Conservation (phyloP, 495 filamentous ascomycete genomes). For the Neurospora discreta region DNA sequence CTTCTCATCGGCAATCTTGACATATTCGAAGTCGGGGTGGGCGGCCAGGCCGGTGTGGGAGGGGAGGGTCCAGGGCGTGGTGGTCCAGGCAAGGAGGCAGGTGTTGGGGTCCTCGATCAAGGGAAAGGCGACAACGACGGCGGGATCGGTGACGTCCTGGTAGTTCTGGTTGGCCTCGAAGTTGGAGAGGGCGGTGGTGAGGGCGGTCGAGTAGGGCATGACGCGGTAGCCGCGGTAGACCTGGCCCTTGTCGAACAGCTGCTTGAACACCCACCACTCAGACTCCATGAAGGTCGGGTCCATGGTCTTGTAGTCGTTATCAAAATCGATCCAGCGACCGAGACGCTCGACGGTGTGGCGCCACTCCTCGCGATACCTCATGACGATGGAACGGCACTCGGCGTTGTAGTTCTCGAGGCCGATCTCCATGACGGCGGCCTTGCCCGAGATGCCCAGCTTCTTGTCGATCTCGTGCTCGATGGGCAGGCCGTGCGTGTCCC, state of each 20-base stretch:
- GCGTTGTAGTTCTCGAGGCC: constrained; percentile 88
- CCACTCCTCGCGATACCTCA: constrained; percentile 88
- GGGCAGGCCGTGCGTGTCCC: constrained; percentile 93
- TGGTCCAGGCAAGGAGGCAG: constrained; percentile 79
- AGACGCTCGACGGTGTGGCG: constrained; percentile 77
- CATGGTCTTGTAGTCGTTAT: constrained; percentile 99
- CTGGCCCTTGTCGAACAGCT: constrained; percentile 76
- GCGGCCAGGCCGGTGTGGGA: constrained; percentile 72
- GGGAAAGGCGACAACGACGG: constrained; percentile 84
- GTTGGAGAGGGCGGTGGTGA: constrained; percentile 84
- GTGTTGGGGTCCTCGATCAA: constrained; percentile 67
- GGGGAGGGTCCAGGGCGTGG: constrained; percentile 92
- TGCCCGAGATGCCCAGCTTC: constrained; percentile 81
- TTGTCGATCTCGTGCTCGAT: constrained; percentile 99
- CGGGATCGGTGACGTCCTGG: constrained; percentile 85
- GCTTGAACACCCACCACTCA: constrained; percentile 93
- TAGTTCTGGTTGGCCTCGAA: constrained; percentile 94
- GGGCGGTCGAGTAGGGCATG: constrained; percentile 90
- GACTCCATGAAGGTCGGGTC: constrained; percentile 92
- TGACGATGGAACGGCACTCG: constrained; percentile 89
- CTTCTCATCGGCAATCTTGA: constrained; percentile 78
- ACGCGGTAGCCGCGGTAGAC: constrained; percentile 85
- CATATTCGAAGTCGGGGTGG: constrained; percentile 85
- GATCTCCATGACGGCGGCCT: constrained; percentile 75
- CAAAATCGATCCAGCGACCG: constrained; percentile 97